A percentile compares a stretch with the other conserved stretches of the same genome.
These are phyloP conservation scores for Mucor velutinosus DNA, from an alignment of 371 early-diverging fungal genomes.

Conservation along the genomic window DNA sequence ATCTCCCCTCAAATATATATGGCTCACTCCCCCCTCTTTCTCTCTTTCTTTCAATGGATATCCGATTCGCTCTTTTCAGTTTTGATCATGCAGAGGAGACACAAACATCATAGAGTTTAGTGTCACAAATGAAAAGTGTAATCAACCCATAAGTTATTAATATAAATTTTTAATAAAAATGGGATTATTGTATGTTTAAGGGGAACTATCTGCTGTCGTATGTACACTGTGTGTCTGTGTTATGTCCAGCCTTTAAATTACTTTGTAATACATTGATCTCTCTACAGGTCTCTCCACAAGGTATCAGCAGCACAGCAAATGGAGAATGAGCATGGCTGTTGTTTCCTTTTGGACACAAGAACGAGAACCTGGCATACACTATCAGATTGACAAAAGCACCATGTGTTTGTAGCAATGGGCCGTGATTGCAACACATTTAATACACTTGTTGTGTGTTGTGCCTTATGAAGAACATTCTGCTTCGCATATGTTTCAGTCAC, in stretches of 20 bases:
- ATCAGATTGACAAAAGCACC: background rate
- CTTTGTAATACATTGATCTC: background rate
- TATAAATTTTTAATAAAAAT: constrained; percentile 2
- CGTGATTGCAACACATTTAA: background rate
- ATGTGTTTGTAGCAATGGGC: background rate
- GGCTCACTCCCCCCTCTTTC: background rate
- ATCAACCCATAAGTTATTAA: background rate
- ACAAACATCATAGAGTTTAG: background rate
- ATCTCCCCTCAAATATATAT: constrained; percentile 4
- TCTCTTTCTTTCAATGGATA: background rate
- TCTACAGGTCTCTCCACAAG: background rate
- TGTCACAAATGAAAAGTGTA: background rate
- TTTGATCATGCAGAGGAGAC: background rate
- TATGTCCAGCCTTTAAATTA: background rate
- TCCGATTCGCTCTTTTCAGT: background rate
- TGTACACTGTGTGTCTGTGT: background rate
- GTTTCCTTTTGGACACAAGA: background rate
- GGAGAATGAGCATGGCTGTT: background rate
- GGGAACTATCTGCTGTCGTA: background rate
- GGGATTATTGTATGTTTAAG: background rate
- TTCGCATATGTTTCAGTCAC: background rate
- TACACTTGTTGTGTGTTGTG: background rate
- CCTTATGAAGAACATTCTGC: background rate
- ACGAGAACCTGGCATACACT: background rate
- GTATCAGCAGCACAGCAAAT: background rate